A percentile compares a stretch with the other conserved stretches of the same genome.
Conservation (phyloP, 2,329 filamentous ascomycete genomes). For the Sordariomycetes sp. region DNA sequence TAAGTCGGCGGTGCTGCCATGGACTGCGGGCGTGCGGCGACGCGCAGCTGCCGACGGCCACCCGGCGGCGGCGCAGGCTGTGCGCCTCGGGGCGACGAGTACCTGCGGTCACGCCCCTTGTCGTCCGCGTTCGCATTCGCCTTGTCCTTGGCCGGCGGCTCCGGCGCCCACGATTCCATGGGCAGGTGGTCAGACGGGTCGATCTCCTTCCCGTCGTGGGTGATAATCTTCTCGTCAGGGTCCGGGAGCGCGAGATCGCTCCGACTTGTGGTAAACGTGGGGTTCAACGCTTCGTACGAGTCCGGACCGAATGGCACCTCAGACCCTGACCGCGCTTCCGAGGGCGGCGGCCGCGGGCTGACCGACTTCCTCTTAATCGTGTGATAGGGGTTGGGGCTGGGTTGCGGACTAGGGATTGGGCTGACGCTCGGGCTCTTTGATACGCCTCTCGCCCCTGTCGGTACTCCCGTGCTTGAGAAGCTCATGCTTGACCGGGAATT, state of each 20-base stretch:
- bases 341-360: slow-evolving; percentile 51
- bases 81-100: slow-evolving; percentile 39
- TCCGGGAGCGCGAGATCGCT: slow-evolving; percentile 28
- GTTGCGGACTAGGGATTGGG: slow-evolving; percentile 18
- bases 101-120: slow-evolving; percentile 15
- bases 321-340: slow-evolving; percentile 40
- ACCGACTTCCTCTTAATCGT: slow-evolving; percentile 62
- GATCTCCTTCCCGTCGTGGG: slow-evolving; percentile 63
- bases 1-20: slow-evolving; percentile 22
- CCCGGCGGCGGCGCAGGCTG: slow-evolving; percentile 35
- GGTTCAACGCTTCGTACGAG: slow-evolving; percentile 64
- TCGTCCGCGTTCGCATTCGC: slow-evolving; percentile 17
- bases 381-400: slow-evolving; percentile 31
- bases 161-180: slow-evolving; percentile 66
- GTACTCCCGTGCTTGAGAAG: slow-evolving; percentile 18
- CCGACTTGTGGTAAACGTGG: slow-evolving; percentile 27
- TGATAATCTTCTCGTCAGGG: slow-evolving; percentile 59
- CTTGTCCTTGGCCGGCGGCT: slow-evolving; percentile 46
- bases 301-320: slow-evolving; percentile 65
- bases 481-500: slow-evolving; percentile 28
- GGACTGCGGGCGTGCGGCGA: slow-evolving; percentile 38
- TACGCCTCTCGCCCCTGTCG: slow-evolving; percentile 13
- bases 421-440: slow-evolving; percentile 8
- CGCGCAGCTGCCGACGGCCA: slow-evolving; percentile 40
- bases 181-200: slow-evolving; percentile 75